These are phyloP conservation scores for Escallonia rubra DNA, from an alignment of 129 eudicot species.

Conservation along the genomic window DNA sequence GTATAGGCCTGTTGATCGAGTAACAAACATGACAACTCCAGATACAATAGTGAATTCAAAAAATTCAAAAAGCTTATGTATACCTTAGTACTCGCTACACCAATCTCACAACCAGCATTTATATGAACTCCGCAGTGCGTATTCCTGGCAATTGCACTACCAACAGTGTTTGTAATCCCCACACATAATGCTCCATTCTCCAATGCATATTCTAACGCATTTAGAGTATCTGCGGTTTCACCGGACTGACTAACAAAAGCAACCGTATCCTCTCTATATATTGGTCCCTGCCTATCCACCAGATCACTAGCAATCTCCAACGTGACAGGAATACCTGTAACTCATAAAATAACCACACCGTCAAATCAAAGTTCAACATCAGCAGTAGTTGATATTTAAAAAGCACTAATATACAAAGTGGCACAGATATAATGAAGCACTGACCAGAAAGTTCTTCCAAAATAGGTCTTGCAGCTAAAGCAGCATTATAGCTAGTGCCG, in stretches of 20 bases:
- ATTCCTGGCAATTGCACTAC: slow-evolving; percentile 92
- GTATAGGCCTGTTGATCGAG: slow-evolving; percentile 75
- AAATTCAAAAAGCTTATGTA: not conserved
- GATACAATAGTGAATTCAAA: not conserved
- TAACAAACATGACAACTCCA: slow-evolving; percentile 8
- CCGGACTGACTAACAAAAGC: slow-evolving; percentile 99
- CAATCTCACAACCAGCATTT: slow-evolving; percentile 97
- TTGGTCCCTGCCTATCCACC: slow-evolving; percentile 89
- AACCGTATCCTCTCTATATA: slow-evolving; percentile 89
- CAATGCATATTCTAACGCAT: slow-evolving; percentile 87
- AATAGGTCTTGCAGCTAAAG: slow-evolving; percentile 88
- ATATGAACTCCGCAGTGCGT: slow-evolving; percentile 97
- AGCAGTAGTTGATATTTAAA: not conserved
- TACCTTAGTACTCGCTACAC: slow-evolving; percentile 99
- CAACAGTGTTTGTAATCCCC: slow-evolving; percentile 97
- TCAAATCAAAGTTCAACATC: slow-evolving; percentile 5
- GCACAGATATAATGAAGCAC: slow-evolving; percentile 1
- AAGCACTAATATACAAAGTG: too few species aligned
- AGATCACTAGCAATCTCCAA: slow-evolving; percentile 99
- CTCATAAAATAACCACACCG: not conserved
- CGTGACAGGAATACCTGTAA: slow-evolving; percentile 80
- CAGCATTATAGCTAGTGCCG: slow-evolving; percentile 98
- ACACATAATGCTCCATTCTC: slow-evolving; percentile 97
- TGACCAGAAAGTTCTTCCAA: slow-evolving; percentile 96
- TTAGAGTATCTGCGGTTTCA: slow-evolving; percentile 95